A percentile compares a stretch with the other conserved stretches of the same genome.
Evolutionary conservation across 768 basidiomycete species (phyloP).

Genomic region (Xerocomellus chrysenteron): DNA sequence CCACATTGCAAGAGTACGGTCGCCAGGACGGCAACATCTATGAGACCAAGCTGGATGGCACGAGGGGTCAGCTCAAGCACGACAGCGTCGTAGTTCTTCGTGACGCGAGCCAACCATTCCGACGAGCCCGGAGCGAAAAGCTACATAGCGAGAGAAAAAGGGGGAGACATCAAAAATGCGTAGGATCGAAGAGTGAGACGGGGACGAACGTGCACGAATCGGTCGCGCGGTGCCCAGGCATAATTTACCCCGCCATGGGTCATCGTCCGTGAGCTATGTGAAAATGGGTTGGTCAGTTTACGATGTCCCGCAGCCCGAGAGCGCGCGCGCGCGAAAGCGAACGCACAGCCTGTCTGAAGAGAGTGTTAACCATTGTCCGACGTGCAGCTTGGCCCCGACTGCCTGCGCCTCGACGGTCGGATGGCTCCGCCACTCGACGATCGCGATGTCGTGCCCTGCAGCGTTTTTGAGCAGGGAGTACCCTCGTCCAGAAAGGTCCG

Average conservation of each 20-base stretch:
- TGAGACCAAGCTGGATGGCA: slow-evolving; percentile 52
- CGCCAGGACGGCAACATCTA: slow-evolving; percentile 46
- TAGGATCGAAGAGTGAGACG: too few relatives aligned
- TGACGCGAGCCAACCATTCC: slow-evolving; percentile 51
- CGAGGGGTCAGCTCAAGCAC: slow-evolving; percentile 55
- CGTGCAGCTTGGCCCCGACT: slow-evolving; percentile 46
- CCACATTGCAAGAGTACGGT: slow-evolving; percentile 54
- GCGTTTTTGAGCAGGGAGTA: slow-evolving; percentile 54
- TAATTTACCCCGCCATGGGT: slow-evolving; percentile 48
- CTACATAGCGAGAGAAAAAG: slow-evolving; percentile 28
- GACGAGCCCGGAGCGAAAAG: slow-evolving; percentile 43
- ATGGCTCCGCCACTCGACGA: slow-evolving; percentile 56
- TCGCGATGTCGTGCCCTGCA: slow-evolving; percentile 46
- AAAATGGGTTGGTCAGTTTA: neutral
- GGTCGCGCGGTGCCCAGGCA: slow-evolving; percentile 54
- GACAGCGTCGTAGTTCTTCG: slow-evolving; percentile 43
- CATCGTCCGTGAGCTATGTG: slow-evolving; percentile 47
- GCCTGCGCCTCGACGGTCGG: slow-evolving; percentile 54
- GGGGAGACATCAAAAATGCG: neutral
- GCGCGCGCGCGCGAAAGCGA: neutral
- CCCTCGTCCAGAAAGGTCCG: slow-evolving; percentile 45
- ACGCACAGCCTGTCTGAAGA: slow-evolving; percentile 47
- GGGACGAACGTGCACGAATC: slow-evolving; percentile 41
- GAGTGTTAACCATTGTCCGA: slow-evolving; percentile 54
- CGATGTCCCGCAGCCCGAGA: neutral